phyloP scores from a whole-genome alignment of 768 basidiomycete species.

The Russula ochroleuca region DNA sequence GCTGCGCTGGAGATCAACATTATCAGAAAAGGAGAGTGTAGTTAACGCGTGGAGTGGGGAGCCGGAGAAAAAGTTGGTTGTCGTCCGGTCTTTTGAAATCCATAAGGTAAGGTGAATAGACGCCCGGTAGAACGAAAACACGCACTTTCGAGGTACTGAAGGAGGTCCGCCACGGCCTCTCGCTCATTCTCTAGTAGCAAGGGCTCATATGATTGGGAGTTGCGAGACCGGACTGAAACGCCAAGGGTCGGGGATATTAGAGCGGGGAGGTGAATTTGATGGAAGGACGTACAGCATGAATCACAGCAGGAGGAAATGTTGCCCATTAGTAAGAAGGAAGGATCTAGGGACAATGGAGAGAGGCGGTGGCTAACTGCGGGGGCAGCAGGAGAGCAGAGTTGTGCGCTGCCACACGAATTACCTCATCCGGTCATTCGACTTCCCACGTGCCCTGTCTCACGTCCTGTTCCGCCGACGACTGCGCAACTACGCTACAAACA shows the following conservation, averaged over 20 bases:
- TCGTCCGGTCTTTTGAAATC: slow-evolving; percentile 74
- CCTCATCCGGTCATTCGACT: not conserved
- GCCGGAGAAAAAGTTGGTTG: slow-evolving; percentile 97
- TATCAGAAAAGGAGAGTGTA: slow-evolving; percentile 97
- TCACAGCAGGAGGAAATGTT: slow-evolving; percentile 78
- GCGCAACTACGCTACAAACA: not conserved
- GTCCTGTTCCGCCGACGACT: not conserved
- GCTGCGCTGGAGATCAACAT: slow-evolving; percentile 96
- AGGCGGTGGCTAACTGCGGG: slow-evolving; percentile 19
- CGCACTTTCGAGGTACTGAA: slow-evolving; percentile 97
- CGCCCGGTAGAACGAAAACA: slow-evolving; percentile 16
- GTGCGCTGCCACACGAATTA: not conserved
- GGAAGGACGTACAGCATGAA: slow-evolving; percentile 60
- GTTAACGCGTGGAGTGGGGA: slow-evolving; percentile 89
- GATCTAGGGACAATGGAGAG: slow-evolving; percentile 11
- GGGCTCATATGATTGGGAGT: slow-evolving; percentile 83
- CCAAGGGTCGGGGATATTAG: slow-evolving; percentile 14
- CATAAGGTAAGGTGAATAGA: not conserved
- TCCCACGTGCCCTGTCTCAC: slow-evolving; percentile 11
- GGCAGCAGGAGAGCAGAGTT: not conserved
- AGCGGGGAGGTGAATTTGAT: slow-evolving; percentile 12
- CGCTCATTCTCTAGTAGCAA: slow-evolving; percentile 88
- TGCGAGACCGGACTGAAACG: slow-evolving; percentile 66
- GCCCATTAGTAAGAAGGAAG: slow-evolving; percentile 49
- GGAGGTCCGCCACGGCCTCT: slow-evolving; percentile 94